Evolutionary conservation across 1,284 basidiomycete species (phyloP), one percentile per base, ranked within the genome.

Genomic region (Austroboletus rostrupii): DNA sequence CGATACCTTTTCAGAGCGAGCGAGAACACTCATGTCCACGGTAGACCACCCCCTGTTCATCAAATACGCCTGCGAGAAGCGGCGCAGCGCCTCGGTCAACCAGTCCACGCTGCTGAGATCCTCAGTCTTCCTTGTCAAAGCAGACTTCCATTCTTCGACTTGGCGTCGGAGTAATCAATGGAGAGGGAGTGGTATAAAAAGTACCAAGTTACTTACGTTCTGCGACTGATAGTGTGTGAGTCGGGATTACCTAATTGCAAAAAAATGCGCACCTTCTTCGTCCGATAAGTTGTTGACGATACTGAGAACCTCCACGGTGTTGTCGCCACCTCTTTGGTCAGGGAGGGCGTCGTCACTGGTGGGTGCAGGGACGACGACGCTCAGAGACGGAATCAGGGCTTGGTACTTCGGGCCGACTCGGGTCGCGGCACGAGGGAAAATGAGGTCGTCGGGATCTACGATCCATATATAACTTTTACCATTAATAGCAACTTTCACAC

Each of bases 371-470:
- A 72, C 50, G 19, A 62, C 65, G 40, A 67, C 59, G 39, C 69
- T 63, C 3, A 74, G 71, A 36, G 70, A 59, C 21, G 83, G 77
- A 2, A 85, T 75, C 45, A 61, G 75, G 9, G 84, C 88, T 66
- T 97, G 95, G 65, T 81, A 97, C 63, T 91, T 94, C 45, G 84
- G 78, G 5, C 94, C 94, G 21, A 92, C 77, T 16, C 95, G 85
- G 14, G 91, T 94, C 3, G 90, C 89, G 8, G 90, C 85, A 43
- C 92, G 85, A 50, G 94, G 93, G 69, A 94, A 97, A 66, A 97
- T 96, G 49, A 92, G 81, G 72, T 97, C 95, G 67, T 97, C 91
- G 33, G 90, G 83, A 75, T 97, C 93, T 87, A 53, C 54, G 47
- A 53, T 57, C 56, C 52, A 58, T 53, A 60, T 59, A 56, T 56